phyloP scores from a whole-genome alignment of 1,284 basidiomycete genomes.

The Rhodotorula glutinis region DNA sequence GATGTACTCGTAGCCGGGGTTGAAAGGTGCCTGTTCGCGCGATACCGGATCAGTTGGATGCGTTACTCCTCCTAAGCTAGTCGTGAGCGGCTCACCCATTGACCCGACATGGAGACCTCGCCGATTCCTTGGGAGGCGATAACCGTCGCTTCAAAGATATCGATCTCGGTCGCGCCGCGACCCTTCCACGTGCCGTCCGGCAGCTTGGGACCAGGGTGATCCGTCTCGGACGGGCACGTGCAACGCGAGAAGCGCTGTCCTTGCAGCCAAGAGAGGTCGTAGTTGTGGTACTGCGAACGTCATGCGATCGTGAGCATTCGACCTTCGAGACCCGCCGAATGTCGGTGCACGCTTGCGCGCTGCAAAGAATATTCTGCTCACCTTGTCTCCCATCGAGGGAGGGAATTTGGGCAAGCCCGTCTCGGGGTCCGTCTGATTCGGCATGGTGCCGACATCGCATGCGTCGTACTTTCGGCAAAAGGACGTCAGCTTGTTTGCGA shows the following conservation, averaged over 20 bases:
- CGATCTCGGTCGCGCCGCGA: constrained; percentile 56
- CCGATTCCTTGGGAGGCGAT: constrained; percentile 3
- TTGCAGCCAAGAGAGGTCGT: constrained; percentile 50
- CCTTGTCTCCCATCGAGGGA: constrained; percentile 32
- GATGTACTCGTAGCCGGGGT: constrained; percentile 44
- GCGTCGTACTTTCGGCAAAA: constrained; percentile 30
- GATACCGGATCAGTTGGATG: not conserved
- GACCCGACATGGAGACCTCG: constrained; percentile 23
- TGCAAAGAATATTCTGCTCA: not conserved
- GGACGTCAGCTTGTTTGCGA: too few species aligned
- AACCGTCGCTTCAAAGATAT: constrained; percentile 53
- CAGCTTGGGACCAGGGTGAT: constrained; percentile 23
- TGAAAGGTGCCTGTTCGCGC: constrained; percentile 48
- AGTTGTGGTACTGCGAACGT: constrained; percentile 36
- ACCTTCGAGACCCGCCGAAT: too few species aligned
- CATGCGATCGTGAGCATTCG: too few species aligned
- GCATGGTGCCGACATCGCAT: constrained; percentile 71
- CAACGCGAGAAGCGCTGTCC: constrained; percentile 50
- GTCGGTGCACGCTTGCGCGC: too few species aligned
- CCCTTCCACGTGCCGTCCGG: constrained; percentile 47
- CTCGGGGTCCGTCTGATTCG: constrained; percentile 61
- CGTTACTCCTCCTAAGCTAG: not conserved
- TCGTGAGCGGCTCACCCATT: constrained; percentile 53
- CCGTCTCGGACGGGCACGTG: constrained; percentile 17
- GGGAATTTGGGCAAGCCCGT: constrained; percentile 35